A percentile compares a stretch with the other conserved stretches of the same genome.
phyloP scores from a whole-genome alignment of 164 flowering plant genomes.

The Berberis vulgaris region DNA sequence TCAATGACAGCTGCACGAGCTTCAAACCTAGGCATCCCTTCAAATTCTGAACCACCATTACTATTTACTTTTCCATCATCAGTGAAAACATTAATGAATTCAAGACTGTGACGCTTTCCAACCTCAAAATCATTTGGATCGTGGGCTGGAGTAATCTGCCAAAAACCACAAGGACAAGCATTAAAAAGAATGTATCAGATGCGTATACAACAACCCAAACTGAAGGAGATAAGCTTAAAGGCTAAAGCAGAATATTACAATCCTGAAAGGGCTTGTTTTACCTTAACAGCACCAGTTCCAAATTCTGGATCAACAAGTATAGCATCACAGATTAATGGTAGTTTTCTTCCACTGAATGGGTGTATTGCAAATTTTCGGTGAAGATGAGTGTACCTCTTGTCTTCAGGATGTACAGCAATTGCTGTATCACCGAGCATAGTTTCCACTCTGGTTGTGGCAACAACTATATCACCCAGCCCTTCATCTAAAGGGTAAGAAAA shows the following conservation, averaged over 20 bases:
- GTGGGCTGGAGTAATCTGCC: constrained; percentile 96
- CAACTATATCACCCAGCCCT: constrained; percentile 69
- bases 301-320: constrained; percentile 78
- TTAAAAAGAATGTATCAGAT: not conserved
- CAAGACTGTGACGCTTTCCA: constrained; percentile 84
- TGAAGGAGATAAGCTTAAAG: not conserved
- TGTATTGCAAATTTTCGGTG: constrained; percentile 89
- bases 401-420: constrained; percentile 88
- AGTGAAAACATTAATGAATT: constrained; percentile 79
- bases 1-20: constrained; percentile 74
- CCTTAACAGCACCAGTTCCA: constrained; percentile 99
- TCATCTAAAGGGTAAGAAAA: constrained; percentile 94
- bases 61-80: constrained; percentile 93
- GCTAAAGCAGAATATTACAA: not conserved
- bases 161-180: constrained; percentile 6
- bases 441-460: constrained; percentile 96
- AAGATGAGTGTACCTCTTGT: constrained; percentile 58
- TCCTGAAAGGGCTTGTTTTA: constrained; percentile 9
- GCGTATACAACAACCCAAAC: not conserved
- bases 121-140: constrained; percentile 98
- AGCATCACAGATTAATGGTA: constrained; percentile 79
- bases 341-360: constrained; percentile 85
- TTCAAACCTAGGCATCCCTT: constrained; percentile 83
- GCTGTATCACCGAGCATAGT: constrained; percentile 99
- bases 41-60: constrained; percentile 73